Evolutionary conservation across 768 basidiomycete genomes (phyloP).

Genomic region (Trametes meyenii): DNA sequence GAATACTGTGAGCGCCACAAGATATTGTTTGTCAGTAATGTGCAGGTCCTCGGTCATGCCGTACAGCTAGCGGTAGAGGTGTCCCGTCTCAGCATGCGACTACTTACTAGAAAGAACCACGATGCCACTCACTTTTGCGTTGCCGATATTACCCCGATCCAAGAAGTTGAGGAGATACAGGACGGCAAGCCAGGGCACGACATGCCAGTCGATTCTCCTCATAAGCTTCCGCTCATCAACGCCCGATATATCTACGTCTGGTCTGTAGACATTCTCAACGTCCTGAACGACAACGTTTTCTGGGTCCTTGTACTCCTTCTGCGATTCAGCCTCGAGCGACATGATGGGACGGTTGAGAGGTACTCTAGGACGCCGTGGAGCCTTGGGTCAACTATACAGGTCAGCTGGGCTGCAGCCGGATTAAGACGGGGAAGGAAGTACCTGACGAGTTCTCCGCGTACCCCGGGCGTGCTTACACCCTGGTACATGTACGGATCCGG

Average conservation of each 20-base stretch:
- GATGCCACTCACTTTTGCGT: slow-evolving; percentile 57
- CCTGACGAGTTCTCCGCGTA: neutral
- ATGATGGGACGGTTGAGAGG: neutral
- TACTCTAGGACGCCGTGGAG: neutral
- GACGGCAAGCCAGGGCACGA: slow-evolving; percentile 77
- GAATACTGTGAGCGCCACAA: slow-evolving; percentile 71
- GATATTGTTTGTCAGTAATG: slow-evolving; percentile 65
- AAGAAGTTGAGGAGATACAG: slow-evolving; percentile 79
- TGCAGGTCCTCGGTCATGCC: slow-evolving; percentile 56
- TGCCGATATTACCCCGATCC: slow-evolving; percentile 64
- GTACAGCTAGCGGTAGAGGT: slow-evolving; percentile 51
- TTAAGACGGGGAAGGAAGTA: neutral
- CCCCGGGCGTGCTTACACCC: neutral
- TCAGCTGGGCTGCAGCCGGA: neutral
- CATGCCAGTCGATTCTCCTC: slow-evolving; percentile 62
- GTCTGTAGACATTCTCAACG: slow-evolving; percentile 44
- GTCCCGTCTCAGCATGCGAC: neutral
- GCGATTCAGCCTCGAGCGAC: slow-evolving; percentile 17
- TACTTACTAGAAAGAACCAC: neutral
- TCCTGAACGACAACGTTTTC: slow-evolving; percentile 17
- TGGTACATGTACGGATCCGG: neutral
- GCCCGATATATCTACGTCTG: slow-evolving; percentile 51
- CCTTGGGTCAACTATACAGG: too few species aligned
- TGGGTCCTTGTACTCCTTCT: slow-evolving; percentile 12
- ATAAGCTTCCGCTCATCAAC: slow-evolving; percentile 58